A percentile compares a stretch with the other conserved stretches of the same genome.
phyloP scores from a whole-genome alignment of 2,329 filamentous ascomycete species.

The Tolypocladium ovalisporum region DNA sequence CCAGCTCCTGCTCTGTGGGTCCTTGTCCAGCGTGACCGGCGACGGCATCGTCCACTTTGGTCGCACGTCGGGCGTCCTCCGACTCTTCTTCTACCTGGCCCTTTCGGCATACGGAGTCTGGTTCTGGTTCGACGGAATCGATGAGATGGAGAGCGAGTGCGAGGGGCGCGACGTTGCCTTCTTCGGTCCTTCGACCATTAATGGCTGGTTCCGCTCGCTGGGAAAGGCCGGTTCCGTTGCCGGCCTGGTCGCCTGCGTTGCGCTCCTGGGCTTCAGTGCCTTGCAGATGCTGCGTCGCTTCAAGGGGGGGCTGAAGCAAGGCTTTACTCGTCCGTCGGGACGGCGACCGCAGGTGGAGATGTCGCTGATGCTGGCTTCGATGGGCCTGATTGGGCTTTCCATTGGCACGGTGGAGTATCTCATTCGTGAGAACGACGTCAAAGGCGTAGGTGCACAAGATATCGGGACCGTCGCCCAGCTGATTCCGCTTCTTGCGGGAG shows the following conservation, averaged over 20 bases:
- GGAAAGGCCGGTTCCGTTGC: slow-evolving; percentile 7
- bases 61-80: slow-evolving; percentile 10
- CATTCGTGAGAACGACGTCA: slow-evolving; percentile 7
- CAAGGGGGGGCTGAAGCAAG: slow-evolving; percentile 1
- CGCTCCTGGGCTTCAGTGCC: slow-evolving; percentile 1
- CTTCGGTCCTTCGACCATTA: slow-evolving; percentile 6
- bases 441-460: slow-evolving; percentile 3
- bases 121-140: slow-evolving; percentile 13
- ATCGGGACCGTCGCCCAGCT: slow-evolving; percentile 11
- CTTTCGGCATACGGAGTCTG: slow-evolving; percentile 11
- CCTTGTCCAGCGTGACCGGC: slow-evolving; percentile 13
- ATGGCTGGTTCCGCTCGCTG: slow-evolving; percentile 9
- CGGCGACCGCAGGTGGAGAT: slow-evolving; percentile 10
- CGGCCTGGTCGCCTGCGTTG: slow-evolving; percentile 8
- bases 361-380: slow-evolving; percentile 8
- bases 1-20: slow-evolving; percentile 14
- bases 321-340: slow-evolving; percentile 1
- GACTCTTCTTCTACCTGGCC: slow-evolving; percentile 11
- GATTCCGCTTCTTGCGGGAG: slow-evolving; percentile 12
- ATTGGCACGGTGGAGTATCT: slow-evolving; percentile 10
- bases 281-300: slow-evolving; percentile 4
- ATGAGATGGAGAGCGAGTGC: slow-evolving; percentile 5
- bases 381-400: slow-evolving; percentile 9
- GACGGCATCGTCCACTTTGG: slow-evolving; percentile 11
- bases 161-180: slow-evolving; percentile 8